A percentile compares a stretch with the other conserved stretches of the same genome.
phyloP scores from a whole-genome alignment of 805 yeast species.

The Hanseniaspora meyeri region DNA sequence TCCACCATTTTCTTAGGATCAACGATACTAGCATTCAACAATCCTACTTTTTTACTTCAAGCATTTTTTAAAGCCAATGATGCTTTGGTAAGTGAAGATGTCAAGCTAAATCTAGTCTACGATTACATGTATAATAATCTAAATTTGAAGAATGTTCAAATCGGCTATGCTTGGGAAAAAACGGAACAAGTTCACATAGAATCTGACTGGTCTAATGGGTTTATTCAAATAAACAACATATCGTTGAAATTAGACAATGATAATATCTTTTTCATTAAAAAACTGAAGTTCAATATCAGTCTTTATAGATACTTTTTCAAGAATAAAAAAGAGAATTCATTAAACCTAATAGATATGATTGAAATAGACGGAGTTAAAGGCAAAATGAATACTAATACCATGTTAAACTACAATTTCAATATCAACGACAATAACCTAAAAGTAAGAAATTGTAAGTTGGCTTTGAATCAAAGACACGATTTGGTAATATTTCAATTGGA shows the following conservation, averaged over 20 bases:
- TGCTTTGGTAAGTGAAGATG: background rate
- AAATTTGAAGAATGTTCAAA: background rate
- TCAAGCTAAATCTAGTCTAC: background rate
- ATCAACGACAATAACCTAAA: conserved; percentile 3
- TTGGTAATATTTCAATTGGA: conserved; percentile 55
- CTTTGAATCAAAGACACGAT: conserved; percentile 21
- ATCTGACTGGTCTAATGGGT: conserved; percentile 4
- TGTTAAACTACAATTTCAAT: background rate
- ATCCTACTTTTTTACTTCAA: background rate
- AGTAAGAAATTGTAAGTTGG: conserved; percentile 3
- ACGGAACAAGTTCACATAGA: background rate
- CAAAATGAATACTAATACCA: background rate
- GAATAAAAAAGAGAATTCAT: background rate
- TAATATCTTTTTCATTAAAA: conserved; percentile 7
- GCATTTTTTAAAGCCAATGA: conserved; percentile 3
- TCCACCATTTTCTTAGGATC: conserved; percentile 32
- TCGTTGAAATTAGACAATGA: background rate
- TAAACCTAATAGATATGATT: background rate
- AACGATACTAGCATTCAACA: conserved; percentile 29
- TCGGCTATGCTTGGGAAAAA: background rate
- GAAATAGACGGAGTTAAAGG: conserved; percentile 6
- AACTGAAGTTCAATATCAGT: conserved; percentile 23
- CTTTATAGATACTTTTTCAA: conserved; percentile 20
- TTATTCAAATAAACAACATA: background rate
- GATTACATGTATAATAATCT: conserved; percentile 1